Percentiles rank a stretch among this genome's conserved stretches.
These are phyloP conservation scores for Colletotrichum trifolii DNA, from an alignment of 2,329 filamentous ascomycete species.

Conservation along the genomic window DNA sequence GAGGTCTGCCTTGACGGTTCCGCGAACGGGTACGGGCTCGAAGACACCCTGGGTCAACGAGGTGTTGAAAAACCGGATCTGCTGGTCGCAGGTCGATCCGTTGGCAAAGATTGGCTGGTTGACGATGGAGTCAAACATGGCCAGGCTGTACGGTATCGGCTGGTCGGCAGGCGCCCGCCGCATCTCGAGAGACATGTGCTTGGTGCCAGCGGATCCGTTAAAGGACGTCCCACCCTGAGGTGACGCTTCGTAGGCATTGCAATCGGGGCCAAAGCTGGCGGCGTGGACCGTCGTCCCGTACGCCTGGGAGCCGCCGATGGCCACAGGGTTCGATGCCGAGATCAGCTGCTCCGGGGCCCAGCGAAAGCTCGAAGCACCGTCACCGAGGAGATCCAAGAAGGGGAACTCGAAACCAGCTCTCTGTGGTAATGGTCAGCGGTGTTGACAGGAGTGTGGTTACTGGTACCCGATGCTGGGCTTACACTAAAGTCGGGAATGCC, in stretches of 20 bases:
- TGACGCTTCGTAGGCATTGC: constrained; percentile 58
- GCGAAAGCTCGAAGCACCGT: constrained; percentile 62
- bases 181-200: constrained; percentile 38
- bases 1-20: constrained; percentile 39
- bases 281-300: constrained; percentile 59
- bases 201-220: constrained; percentile 28
- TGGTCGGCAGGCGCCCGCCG: constrained; percentile 21
- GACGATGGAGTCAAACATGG: constrained; percentile 61
- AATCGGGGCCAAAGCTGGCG: constrained; percentile 57
- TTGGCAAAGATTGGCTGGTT: constrained; percentile 63
- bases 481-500: constrained; percentile 60
- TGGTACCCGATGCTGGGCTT: constrained; percentile 41
- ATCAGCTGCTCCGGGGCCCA: constrained; percentile 61
- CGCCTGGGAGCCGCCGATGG: constrained; percentile 54
- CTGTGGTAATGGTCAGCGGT: constrained; percentile 43
- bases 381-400: constrained; percentile 63
- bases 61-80: constrained; percentile 58
- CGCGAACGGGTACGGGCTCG: constrained; percentile 43
- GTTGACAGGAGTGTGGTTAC: constrained; percentile 24
- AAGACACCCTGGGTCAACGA: constrained; percentile 47
- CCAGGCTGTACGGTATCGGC: constrained; percentile 48
- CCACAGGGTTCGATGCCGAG: constrained; percentile 52
- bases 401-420: constrained; percentile 64
- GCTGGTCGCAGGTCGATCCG: constrained; percentile 54
- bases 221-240: constrained; percentile 37